A percentile compares a stretch with the other conserved stretches of the same genome.
Evolutionary conservation across 768 basidiomycete genomes (phyloP).

Genomic region (Lactifluus piperatus): DNA sequence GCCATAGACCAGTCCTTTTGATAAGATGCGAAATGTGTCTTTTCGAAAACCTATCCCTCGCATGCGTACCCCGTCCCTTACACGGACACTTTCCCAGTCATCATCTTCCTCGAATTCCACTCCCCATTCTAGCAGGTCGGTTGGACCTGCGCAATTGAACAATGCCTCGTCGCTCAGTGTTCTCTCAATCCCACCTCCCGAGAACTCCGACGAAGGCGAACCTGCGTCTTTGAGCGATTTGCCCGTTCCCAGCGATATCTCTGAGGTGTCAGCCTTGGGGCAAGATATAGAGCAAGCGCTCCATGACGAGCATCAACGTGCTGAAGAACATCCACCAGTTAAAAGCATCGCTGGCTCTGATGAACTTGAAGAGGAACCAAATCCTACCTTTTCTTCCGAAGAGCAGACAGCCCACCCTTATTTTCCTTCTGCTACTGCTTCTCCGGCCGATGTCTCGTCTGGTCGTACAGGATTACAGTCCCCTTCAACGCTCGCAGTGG

Average conservation of each 20-base stretch:
- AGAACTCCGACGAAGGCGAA: constrained; percentile 10
- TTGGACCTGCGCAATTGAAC: constrained; percentile 1
- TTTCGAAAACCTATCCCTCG: constrained; percentile 43
- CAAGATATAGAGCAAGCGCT: constrained; percentile 8
- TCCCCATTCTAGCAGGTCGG: constrained; percentile 27
- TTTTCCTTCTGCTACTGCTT: constrained; percentile 12
- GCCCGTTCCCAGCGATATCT: constrained; percentile 5
- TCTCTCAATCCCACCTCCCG: constrained; percentile 16
- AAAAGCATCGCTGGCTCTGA: background rate
- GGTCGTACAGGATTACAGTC: constrained; percentile 23
- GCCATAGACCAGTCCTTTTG: constrained; percentile 47
- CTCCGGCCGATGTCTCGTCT: background rate
- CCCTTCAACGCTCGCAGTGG: constrained; percentile 32
- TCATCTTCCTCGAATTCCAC: constrained; percentile 60
- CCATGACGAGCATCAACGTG: background rate
- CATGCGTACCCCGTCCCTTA: constrained; percentile 57
- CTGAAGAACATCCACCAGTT: background rate
- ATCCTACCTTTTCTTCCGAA: constrained; percentile 70
- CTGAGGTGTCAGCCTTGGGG: constrained; percentile 6
- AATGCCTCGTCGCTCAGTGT: constrained; percentile 7
- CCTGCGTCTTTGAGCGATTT: constrained; percentile 5
- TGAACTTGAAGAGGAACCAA: constrained; percentile 23
- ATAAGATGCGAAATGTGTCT: constrained; percentile 56
- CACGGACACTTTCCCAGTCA: constrained; percentile 48
- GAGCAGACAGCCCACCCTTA: constrained; percentile 26